Conservation (phyloP, 2,329 filamentous ascomycete genomes). For the Diaporthe aspalathi region DNA sequence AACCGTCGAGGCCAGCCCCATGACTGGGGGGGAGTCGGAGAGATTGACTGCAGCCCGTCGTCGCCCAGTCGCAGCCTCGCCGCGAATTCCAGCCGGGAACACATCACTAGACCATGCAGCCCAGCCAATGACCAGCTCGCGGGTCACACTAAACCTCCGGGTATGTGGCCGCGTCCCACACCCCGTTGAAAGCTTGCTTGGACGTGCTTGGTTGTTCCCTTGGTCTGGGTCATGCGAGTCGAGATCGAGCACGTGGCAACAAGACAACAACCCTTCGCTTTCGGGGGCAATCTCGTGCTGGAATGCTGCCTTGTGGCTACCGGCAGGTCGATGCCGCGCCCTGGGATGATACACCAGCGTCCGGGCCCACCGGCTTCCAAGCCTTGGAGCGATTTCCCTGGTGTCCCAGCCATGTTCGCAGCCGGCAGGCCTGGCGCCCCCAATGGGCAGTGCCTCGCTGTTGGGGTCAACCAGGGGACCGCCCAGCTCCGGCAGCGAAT, state of each 20-base stretch:
- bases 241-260: slow-evolving; percentile 27
- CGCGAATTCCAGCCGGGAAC: slow-evolving; percentile 21
- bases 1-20: slow-evolving; percentile 15
- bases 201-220: slow-evolving; percentile 13
- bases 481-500: slow-evolving; percentile 12
- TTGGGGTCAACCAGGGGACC: neutral
- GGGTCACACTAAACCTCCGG: neutral
- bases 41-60: slow-evolving; percentile 7
- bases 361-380: slow-evolving; percentile 24
- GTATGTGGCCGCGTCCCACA: slow-evolving; percentile 19
- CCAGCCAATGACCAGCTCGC: slow-evolving; percentile 17
- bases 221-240: slow-evolving; percentile 27
- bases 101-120: neutral
- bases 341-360: slow-evolving; percentile 17
- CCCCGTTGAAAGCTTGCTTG: neutral
- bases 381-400: slow-evolving; percentile 8
- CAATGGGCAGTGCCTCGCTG: neutral
- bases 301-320: slow-evolving; percentile 18
- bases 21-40: slow-evolving; percentile 13
- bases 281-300: neutral
- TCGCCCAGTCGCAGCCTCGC: slow-evolving; percentile 10
- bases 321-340: slow-evolving; percentile 16
- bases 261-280: slow-evolving; percentile 10
- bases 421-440: neutral
- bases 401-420: slow-evolving; percentile 3